These are phyloP conservation scores for Penicillium waksmanii DNA, from an alignment of 495 filamentous ascomycete species.

Conservation along the genomic window DNA sequence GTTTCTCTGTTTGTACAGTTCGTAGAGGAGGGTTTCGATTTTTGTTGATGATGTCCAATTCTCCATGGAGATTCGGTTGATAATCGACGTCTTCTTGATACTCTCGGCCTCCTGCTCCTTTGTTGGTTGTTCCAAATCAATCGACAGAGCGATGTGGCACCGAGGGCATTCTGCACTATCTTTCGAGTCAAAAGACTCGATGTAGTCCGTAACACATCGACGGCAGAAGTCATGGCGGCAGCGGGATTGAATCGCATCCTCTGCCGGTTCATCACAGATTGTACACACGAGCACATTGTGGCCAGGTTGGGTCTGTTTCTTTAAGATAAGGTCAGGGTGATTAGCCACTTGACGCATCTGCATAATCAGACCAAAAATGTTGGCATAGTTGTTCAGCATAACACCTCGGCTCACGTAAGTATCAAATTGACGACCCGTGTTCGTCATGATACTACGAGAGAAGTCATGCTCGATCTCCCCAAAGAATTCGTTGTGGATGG, in stretches of 20 bases:
- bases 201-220: conserved; percentile 81
- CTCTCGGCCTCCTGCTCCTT: conserved; percentile 83
- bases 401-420: conserved; percentile 95
- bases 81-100: conserved; percentile 92
- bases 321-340: conserved; percentile 91
- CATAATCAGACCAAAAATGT: conserved; percentile 85
- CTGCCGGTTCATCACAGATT: conserved; percentile 93
- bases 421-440: conserved; percentile 82
- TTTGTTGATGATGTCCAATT: conserved; percentile 97
- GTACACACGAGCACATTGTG: conserved; percentile 90
- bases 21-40: conserved; percentile 93
- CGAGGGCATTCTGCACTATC: conserved; percentile 79
- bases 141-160: conserved; percentile 86
- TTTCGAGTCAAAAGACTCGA: conserved; percentile 67
- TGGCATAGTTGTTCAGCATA: conserved; percentile 93
- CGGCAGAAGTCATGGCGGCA: conserved; percentile 97
- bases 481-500: conserved; percentile 91
- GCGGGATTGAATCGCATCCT: conserved; percentile 87
- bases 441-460: conserved; percentile 92
- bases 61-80: conserved; percentile 96
- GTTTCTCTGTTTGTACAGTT: conserved; percentile 83
- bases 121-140: conserved; percentile 91
- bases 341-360: conserved; percentile 97
- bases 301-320: conserved; percentile 80
- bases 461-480: conserved; percentile 94